Evolutionary conservation across 371 early-diverging fungal genomes (phyloP), one percentile per base, ranked within the genome.

Genomic region (Mortierella sp.): DNA sequence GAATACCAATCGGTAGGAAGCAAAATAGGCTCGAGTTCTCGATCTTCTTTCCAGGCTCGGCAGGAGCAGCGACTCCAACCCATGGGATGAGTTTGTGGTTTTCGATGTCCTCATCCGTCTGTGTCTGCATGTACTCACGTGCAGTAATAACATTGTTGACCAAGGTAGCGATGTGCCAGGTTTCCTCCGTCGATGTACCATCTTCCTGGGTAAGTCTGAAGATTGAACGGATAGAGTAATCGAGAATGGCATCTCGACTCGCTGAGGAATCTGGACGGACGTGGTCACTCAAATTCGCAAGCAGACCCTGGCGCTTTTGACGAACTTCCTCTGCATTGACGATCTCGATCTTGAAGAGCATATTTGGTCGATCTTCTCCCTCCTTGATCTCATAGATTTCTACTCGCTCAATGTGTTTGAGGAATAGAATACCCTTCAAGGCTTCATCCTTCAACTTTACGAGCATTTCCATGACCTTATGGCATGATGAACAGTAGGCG

Each of bases 1-100:
- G 55, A 31, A 80, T 71, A 2, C 72, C 67, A 26, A 80, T 80
- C 9, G 80, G 80, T 3, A 80, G 54, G 48, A 80, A 80, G 19
- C 80, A 80, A 30, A 80, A 80, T 23, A 80, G 52, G 1, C 72
- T 27, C 3, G 80, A 61, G 16, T 19, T 39, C 9, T 42, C 63
- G 14, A 62, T 46, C n/a, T 16, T 38, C 26, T 52, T 43, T 13
- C 52, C 28, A 2, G 67, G 50, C 1, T 55, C 48, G 14, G 47
- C 27, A 2, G 61, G 76, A 1, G 72, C 72, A 4, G 80, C 79
- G 12, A 80, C 34, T 12, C 80, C 80, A 9, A 80, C 80, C 71
- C 71, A 79, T n/a, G 80, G 80, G 23, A 80, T 66, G 24, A 80
- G 43, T 9, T 62, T 80, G n/a, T 73, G 66, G 28, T 42, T 54